Percentiles rank a stretch among this genome's conserved stretches.
These are phyloP conservation scores for Russula sp. DNA, from an alignment of 768 basidiomycete genomes.

Conservation along the genomic window DNA sequence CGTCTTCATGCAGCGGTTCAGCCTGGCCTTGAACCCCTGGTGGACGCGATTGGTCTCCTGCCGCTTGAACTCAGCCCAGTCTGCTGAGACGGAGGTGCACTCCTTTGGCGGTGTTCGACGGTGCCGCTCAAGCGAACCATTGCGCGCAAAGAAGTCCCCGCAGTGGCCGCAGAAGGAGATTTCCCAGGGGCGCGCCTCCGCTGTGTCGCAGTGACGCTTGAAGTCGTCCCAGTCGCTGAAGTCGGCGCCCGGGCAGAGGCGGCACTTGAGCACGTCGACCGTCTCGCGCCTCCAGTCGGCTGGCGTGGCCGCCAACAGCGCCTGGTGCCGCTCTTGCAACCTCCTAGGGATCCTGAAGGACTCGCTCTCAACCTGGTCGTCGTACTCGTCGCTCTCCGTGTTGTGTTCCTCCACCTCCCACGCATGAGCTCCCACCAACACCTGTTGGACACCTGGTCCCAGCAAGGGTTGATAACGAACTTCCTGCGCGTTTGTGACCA, in stretches of 20 bases:
- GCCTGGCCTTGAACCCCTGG: neutral
- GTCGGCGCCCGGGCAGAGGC: neutral
- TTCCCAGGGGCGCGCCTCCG: neutral
- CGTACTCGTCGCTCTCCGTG: neutral
- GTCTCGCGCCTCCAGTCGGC: neutral
- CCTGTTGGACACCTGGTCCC: slow-evolving; percentile 5
- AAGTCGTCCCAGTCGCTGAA: neutral
- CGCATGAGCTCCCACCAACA: neutral
- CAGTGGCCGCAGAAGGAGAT: too few relatives aligned
- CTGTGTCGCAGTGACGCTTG: neutral
- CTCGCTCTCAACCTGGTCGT: neutral
- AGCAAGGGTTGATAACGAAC: neutral
- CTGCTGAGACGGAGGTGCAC: too few relatives aligned
- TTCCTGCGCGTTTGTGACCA: neutral
- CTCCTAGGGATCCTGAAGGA: neutral
- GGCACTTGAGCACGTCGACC: neutral
- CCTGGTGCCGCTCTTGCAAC: neutral
- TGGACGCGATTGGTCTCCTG: neutral
- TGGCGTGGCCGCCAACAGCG: neutral
- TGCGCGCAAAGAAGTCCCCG: too few relatives aligned
- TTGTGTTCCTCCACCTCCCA: neutral
- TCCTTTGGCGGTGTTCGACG: too few relatives aligned
- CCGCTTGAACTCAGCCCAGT: neutral
- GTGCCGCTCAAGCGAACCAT: too few relatives aligned
- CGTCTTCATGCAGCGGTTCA: neutral